Evolutionary conservation across 2,329 filamentous ascomycete species (phyloP), one percentile per base, ranked within the genome.

Genomic region (Paracorniculantispora psalliotae): DNA sequence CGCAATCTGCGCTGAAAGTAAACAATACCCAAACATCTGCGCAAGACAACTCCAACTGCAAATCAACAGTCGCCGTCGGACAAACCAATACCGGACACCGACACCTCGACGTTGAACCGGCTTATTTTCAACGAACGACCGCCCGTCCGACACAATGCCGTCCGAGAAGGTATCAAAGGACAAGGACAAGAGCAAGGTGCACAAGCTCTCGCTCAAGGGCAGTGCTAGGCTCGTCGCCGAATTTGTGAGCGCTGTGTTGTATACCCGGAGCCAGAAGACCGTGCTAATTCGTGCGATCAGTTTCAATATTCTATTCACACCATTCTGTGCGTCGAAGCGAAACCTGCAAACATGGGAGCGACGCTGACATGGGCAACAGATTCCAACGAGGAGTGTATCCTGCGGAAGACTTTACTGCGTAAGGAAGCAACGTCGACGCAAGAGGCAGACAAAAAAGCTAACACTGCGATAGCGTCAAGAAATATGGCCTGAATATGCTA

Each of bases 281-380:
- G 23, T 4, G 44, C 50, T 59, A 39, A 59, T 50, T n/a, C 8
- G 2, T 5, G 10, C 30, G 9, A 41, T 54, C 67, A 90, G 85
- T 99, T 99, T 71, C 92, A 99, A 80, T 99, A 96, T 75, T 97
- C 91, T 1, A 97, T 97, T 71, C 94, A 99, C 70, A 96, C 92
- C 0, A 97, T 99, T 61, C 81, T 99, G 86, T 94, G 81, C 68
- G 1, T n/a, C 19, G 25, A 25, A 5, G 0, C 12, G 33, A 48
- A 21, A 15, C n/a, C n/a, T n/a, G n/a, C n/a, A n/a, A n/a, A n/a
- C n/a, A n/a, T n/a, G n/a, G n/a, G 17, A 15, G 12, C 10, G 33
- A n/a, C 4, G 21, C 8, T 30, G 35, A 51, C 15, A 43, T 43
- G 30, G 23, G 12, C 37, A 17, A 15, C 66, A 93, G 90, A 55